Evolutionary conservation across 148 eudicot genomes (phyloP), one percentile per base, ranked within the genome.

Genomic region (Dianthus caryophyllus): DNA sequence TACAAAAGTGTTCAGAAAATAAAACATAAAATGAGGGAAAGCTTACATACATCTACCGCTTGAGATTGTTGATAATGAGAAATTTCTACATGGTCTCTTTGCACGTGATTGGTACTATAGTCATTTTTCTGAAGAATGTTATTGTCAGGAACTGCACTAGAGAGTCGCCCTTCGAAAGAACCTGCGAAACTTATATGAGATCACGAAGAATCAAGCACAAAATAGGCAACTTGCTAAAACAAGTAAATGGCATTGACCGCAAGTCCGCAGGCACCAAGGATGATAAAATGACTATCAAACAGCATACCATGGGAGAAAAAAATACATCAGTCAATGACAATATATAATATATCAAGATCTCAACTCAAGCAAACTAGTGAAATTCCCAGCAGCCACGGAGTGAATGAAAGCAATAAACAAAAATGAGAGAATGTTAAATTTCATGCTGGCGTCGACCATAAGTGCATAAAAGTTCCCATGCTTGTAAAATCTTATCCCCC

Each of bases 151-250:
- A 65, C 69, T 49, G 75, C 64, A 72, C 24, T 48, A 68, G 66
- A 72, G 51, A 73, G 61, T 64, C 72, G 75, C 83, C 84, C 87
- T 81, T 81, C 85, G 64, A 70, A 54, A 75, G 73, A 82, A 88
- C 97, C 96, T 90, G 97, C 79, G 82, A 81, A 85, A 82, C 88
- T 86, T 94, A 84, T 76, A 81, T 64, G 71, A 80, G 61, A 67
- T 53, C 65, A 58, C 77, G 75, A 82, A 79, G 71, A 74, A 76
- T 85, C 70, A 84, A 87, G 30, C 75, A 65, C 14, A 13, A 62
- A 41, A 59, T 7, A 18, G 21, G 57, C 67, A 39, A n/a, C 49
- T 56, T 53, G 18, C n/a, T 20, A 11, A 12, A 14, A 55, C 2
- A 62, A 59, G 56, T 25, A 51, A 70, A 31, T 56, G 27, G 70